Base-by-base conservation (phyloP, 768 basidiomycete species). In the Hortiboletus flavorubellus region DNA sequence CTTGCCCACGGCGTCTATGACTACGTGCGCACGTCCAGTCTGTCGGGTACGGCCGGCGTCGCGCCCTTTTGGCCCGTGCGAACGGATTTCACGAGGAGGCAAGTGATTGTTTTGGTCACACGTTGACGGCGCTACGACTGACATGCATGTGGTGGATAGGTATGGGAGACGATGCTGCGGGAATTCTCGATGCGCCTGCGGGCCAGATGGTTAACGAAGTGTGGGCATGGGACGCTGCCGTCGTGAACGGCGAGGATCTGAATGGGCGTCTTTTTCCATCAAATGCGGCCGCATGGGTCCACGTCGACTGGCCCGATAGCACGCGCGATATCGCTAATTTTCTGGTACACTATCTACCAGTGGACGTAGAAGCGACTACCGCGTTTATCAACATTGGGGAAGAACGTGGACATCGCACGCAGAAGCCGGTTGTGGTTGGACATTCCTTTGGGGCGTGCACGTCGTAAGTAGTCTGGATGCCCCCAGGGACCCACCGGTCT, bases 61-160 rank as follows among this genome's bases (percentile, higher is more conserved):
- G 94, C 91, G 0, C 69, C 95, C 49, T 80, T 94, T 59, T 90
- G 45, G 81, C 83, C 4, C 93, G 94, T 67, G 91, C 91, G 3
- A 95, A 91, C 69, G 93, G 94, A 1, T 87, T 95, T 61, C 83
- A 82, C 45, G 94, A 94, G 68, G 92, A 95, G 83, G 90, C 84
- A 49, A 46, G 81, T 58, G 16, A 15, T 43, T 4, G 2, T 35
- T 37, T 37, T 12, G 31, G 1, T 29, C 21, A 10, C 6, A 35
- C 38, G 16, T 35, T 12, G 39, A 26, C 9, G 21, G 3, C 12
- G 9, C 39, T 46, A 38, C 31, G 10, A 3, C 40, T 51, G 0
- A 51, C 34, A 21, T 26, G 6, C 15, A 7, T 16, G 37, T 35
- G 12, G n/a, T 9, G 26, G 15, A 23, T 62, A 95, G 91, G 87